Evolutionary conservation across 306 rosid genomes (phyloP).

Genomic region (Malus domestica): ASM211411v1 NC_041796.1:489001-489500

Average conservation of each 20-base stretch:
- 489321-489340: slow-evolving; percentile 99
- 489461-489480: slow-evolving; percentile 93
- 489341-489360: slow-evolving; percentile 98
- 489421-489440: slow-evolving; percentile 68
- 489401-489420: slow-evolving; percentile 63
- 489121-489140: not conserved
- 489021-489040: slow-evolving; percentile 97
- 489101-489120: not conserved
- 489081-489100: slow-evolving; percentile 46
- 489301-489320: slow-evolving; percentile 79
- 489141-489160: not conserved
- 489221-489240: slow-evolving; percentile 74
- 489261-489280: slow-evolving; percentile 89
- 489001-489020: slow-evolving; percentile 81
- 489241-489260: slow-evolving; percentile 74
- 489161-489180: slow-evolving; percentile 70
- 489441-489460: slow-evolving; percentile 91
- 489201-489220: slow-evolving; percentile 98
- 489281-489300: slow-evolving; percentile 95
- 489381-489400: slow-evolving; percentile 75
- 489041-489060: slow-evolving; percentile 97
- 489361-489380: slow-evolving; percentile 70
- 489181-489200: slow-evolving; percentile 90
- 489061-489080: slow-evolving; percentile 92
- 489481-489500: slow-evolving; percentile 55